Evolutionary conservation across 345 rosid genomes (phyloP).

Genomic region (Triadica sebifera): DNA sequence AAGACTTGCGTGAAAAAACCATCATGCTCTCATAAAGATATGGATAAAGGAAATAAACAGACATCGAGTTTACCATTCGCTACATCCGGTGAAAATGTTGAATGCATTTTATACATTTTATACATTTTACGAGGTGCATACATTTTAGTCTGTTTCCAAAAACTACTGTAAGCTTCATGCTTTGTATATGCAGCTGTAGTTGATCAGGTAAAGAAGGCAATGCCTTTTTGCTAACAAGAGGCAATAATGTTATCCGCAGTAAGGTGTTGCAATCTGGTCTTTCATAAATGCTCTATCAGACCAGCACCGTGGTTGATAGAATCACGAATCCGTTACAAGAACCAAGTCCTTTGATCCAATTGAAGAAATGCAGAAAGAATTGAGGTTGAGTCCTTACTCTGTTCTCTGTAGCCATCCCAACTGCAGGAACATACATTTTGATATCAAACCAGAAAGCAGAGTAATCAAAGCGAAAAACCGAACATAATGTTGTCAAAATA

Average conservation of each 20-base stretch:
- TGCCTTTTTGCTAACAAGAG: background rate
- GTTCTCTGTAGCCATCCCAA: conserved; percentile 64
- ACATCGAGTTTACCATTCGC: too few species aligned
- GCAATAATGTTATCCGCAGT: background rate
- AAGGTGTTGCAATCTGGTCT: background rate
- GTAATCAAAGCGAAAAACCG: background rate
- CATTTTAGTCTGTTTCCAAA: background rate
- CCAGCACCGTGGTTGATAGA: background rate
- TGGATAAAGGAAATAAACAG: too few species aligned
- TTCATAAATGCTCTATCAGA: background rate
- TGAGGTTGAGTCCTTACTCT: conserved; percentile 37
- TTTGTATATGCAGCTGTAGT: background rate
- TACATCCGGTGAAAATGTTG: background rate
- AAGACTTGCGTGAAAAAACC: too few species aligned
- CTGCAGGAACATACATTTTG: conserved; percentile 23
- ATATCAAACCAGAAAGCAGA: background rate
- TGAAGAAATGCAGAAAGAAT: conserved; percentile 1
- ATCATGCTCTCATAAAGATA: too few species aligned
- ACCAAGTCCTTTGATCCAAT: background rate
- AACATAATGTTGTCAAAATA: background rate
- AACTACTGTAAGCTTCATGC: background rate
- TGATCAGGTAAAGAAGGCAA: too few species aligned
- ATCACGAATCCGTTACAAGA: background rate
- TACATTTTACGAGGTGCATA: background rate
- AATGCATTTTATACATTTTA: background rate